Conservation (phyloP, 108 stramenopile genomes). For the Cyclotella baltica region DNA sequence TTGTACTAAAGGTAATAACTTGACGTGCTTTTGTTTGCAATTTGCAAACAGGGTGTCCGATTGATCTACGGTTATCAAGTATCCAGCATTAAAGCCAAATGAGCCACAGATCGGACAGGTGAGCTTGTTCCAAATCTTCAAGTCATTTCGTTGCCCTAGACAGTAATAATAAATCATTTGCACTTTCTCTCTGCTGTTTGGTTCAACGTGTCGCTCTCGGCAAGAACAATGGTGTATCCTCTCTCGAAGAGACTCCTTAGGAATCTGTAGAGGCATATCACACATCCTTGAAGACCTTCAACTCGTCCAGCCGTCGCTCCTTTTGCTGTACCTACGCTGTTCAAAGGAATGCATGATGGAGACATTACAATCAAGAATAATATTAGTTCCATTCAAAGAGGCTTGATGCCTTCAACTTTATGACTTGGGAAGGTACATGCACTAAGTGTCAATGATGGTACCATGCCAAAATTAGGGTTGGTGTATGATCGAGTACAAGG, state of each 20-base stretch:
- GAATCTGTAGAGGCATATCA: constrained; percentile 83
- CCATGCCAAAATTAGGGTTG: constrained; percentile 49
- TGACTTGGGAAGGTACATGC: constrained; percentile 67
- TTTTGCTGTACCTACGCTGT: constrained; percentile 95
- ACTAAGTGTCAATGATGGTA: constrained; percentile 33
- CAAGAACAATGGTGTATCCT: constrained; percentile 88
- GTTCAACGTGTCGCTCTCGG: constrained; percentile 20
- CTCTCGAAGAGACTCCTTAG: constrained; percentile 88
- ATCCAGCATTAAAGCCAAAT: constrained; percentile 80
- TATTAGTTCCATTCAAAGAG: constrained; percentile 62
- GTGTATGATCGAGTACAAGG: constrained; percentile 58
- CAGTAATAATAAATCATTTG: background rate
- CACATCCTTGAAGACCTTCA: constrained; percentile 81
- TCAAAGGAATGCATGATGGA: constrained; percentile 94
- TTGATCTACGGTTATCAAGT: constrained; percentile 80
- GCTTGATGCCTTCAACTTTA: constrained; percentile 78
- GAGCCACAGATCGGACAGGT: constrained; percentile 82
- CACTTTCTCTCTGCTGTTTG: no score
- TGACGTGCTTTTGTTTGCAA: background rate
- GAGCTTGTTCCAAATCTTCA: background rate
- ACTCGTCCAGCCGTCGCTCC: constrained; percentile 79
- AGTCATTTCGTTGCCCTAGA: background rate
- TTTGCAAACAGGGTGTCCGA: constrained; percentile 85
- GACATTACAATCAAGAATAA: constrained; percentile 85
- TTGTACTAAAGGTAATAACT: no score